Evolutionary conservation across 352 stramenopile genomes (phyloP).

Genomic region (Globisporangium mamillatum): DNA sequence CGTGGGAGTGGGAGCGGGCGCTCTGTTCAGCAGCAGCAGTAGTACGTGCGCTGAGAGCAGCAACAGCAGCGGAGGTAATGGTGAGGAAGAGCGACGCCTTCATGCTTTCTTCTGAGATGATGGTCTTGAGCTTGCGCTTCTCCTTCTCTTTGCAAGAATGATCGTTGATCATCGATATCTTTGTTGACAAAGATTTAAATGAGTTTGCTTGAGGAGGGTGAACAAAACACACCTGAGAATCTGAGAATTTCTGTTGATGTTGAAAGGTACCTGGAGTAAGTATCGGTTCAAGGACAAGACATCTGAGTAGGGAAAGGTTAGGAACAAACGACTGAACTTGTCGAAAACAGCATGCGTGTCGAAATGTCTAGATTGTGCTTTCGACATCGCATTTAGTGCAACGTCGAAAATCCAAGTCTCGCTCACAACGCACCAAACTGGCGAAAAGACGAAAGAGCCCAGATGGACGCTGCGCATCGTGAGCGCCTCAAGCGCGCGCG

Average conservation of each 20-base stretch:
- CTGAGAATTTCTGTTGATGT: too few species aligned
- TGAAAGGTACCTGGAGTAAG: too few species aligned
- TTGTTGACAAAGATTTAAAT: too few species aligned
- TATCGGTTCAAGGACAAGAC: too few species aligned
- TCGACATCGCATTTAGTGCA: too few species aligned
- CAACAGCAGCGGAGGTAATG: background rate
- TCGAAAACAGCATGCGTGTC: background rate
- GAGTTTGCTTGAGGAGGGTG: too few species aligned
- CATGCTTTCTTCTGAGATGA: background rate
- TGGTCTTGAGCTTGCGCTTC: background rate
- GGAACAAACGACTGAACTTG: too few species aligned
- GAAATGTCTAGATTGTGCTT: background rate
- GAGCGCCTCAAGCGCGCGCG: slow-evolving; percentile 61
- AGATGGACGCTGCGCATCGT: slow-evolving; percentile 46
- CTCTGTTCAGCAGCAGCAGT: background rate
- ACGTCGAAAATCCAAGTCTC: background rate
- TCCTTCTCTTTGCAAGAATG: background rate
- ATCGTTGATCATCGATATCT: background rate
- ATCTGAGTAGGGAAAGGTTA: too few species aligned
- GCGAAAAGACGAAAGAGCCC: background rate
- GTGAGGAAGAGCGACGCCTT: background rate
- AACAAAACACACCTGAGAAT: too few species aligned
- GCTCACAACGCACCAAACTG: background rate
- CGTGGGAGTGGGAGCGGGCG: slow-evolving; percentile 17
- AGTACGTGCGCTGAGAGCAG: background rate